Base-by-base conservation (phyloP, 441 rosid genomes). In the Populus hybrid region DNA sequence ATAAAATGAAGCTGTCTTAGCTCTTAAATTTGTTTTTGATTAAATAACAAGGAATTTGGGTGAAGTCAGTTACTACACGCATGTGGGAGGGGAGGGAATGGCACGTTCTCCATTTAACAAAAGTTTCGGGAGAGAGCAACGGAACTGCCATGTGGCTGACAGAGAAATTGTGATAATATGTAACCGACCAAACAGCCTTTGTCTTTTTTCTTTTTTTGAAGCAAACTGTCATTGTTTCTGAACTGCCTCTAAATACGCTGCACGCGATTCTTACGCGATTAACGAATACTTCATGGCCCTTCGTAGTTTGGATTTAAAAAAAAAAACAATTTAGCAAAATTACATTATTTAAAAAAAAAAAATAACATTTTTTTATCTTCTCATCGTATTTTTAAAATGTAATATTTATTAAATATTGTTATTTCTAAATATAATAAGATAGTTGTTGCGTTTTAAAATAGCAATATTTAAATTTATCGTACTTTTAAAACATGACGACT, bases 121-220 rank as follows among this genome's bases (percentile, higher is more conserved):
- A 3, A 18, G 28, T 63, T 2, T 7, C 38, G 77, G 28, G 72
- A 74, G 72, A 53, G 1, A 16, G 85, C 81, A 56, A 69, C 35
- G 81, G 71, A 68, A 40, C 16, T 18, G 42, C 78, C 84, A 87
- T 85, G 88, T 85, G 90, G 85, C 80, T 3, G 1, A 20, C 79
- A 64, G 9, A 1, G 3, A 79, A 74, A 33, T 24, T 72, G 77
- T 74, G 78, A 76, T 16, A 12, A 66, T 56, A 29, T 75, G 7
- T 64, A 24, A 59, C 12, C 16, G 50, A 50, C 23, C 76, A 75
- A 69, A 77, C 76, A 10, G 45, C 33, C 14, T 3, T 28, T 16
- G 50, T 33, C 8, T 8, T 18, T 23, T 12, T 21, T 76, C 64
- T 56, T 71, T 31, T 53, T 31, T 10, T 5, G n/a, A 73, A 3